Evolutionary conservation across 805 yeast genomes (phyloP), one percentile per base, ranked within the genome.

Genomic region (Komagataella pastoris): DNA sequence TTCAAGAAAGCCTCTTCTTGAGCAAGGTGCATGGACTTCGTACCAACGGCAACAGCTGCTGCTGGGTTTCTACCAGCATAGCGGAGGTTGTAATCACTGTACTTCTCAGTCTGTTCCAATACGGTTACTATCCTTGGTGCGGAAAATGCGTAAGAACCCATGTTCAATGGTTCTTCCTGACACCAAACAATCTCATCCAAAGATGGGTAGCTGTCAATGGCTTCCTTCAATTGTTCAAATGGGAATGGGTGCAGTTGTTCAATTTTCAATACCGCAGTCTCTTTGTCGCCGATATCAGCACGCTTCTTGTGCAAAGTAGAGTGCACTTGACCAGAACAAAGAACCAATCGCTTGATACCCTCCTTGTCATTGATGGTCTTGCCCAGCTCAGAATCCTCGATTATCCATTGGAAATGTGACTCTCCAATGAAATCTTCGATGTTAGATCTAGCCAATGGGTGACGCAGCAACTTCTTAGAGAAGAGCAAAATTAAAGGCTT

Each of bases 211-310:
- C 81, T 67, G 71, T 85, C 75, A 61, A 93, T 72, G 24, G 88
- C 73, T 59, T 91, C 97, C 65, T 88, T 84, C 61, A 93, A 72
- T 74, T 88, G 97, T 52, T 93, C 90, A 72, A 75, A 93, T 71
- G 99, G 99, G 97, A 93, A 93, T 70, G 99, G 99, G 66, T 93
- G 97, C 63, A 90, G 66, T 76, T 93, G 98, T 73, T 93, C 99
- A 61, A 93, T 64, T 72, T 83, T 88, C 63, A 90, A 69, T 68
- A 93, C 75, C 3, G 98, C 97, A 54, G 97, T 88, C 60, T 80
- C 80, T 69, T 79, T 88, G 70, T 87, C 83, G 50, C 75, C 86
- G 54, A 85, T 59, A 23, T 82, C 67, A 53, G 80, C 87, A 74
- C 99, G 91, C 68, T 79, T 86, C 82, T 89, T 91, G 73, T 80